Percentiles rank a stretch among this genome's conserved stretches.
Conservation (phyloP, 2,329 filamentous ascomycete genomes). For the Xylaria hypoxylon region DNA sequence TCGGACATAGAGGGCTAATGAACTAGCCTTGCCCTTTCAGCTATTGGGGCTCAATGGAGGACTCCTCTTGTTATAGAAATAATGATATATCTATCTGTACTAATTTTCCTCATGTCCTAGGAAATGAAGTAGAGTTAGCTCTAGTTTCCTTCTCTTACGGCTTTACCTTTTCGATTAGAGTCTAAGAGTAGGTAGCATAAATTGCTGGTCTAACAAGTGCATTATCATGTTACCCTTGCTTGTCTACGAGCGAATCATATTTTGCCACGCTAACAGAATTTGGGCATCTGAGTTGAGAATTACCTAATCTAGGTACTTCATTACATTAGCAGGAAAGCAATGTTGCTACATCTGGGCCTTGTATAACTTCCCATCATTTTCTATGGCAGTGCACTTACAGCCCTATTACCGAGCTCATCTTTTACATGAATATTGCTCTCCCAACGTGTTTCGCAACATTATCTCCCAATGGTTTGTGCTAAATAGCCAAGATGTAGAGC, state of each 20-base stretch:
- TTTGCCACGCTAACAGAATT: background rate
- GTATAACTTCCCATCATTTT: background rate
- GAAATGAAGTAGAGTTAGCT: too few relatives aligned
- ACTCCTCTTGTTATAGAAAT: too few relatives aligned
- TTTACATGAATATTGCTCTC: background rate
- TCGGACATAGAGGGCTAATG: background rate
- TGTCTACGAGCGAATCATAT: background rate
- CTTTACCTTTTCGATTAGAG: too few relatives aligned
- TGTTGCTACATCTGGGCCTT: background rate
- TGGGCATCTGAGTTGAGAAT: background rate
- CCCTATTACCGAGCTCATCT: background rate
- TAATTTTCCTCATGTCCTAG: too few relatives aligned
- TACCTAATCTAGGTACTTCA: background rate
- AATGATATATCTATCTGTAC: too few relatives aligned
- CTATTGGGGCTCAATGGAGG: too few relatives aligned
- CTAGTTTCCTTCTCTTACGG: too few relatives aligned
- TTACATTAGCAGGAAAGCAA: background rate
- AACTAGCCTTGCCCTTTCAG: background rate
- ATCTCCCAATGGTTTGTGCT: background rate
- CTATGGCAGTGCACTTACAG: background rate
- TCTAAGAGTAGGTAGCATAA: too few relatives aligned
- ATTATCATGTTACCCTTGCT: too few relatives aligned
- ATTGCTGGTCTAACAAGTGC: too few relatives aligned
- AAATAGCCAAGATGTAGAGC: background rate
- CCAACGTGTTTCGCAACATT: background rate